These are phyloP conservation scores for Trametes sanguinea DNA, from an alignment of 768 basidiomycete species.

Conservation along the genomic window DNA sequence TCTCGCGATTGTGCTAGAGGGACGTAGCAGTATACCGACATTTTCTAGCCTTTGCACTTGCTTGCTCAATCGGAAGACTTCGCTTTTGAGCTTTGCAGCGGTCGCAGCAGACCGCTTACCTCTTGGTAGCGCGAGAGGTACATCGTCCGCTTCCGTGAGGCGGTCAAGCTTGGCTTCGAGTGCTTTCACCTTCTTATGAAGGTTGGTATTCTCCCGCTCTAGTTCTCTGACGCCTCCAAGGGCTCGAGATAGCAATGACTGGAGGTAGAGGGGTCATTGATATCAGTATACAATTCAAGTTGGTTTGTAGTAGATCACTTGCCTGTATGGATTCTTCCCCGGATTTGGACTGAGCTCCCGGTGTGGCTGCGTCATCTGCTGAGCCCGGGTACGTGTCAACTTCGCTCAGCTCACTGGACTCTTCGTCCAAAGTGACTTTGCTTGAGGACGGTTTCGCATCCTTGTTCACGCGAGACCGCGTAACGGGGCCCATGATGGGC, in stretches of 20 bases:
- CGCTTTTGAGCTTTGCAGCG: constrained; percentile 18
- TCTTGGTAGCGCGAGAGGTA: constrained; percentile 25
- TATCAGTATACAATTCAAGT: not conserved
- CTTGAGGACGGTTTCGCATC: constrained; percentile 9
- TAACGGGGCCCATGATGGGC: not conserved
- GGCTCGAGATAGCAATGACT: constrained; percentile 14
- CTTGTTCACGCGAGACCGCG: not conserved
- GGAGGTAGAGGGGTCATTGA: not conserved
- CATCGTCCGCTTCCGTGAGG: constrained; percentile 24
- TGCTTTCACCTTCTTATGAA: constrained; percentile 24
- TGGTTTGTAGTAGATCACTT: not conserved
- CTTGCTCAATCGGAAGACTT: constrained; percentile 25
- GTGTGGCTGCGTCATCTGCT: not conserved
- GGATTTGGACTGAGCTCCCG: not conserved
- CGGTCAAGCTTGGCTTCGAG: constrained; percentile 22
- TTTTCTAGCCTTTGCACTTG: constrained; percentile 31
- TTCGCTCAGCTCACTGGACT: not conserved
- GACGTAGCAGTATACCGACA: constrained; percentile 21
- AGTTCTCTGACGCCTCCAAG: constrained; percentile 15
- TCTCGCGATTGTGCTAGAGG: not conserved
- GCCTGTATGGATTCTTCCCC: too few species aligned
- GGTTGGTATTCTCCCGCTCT: constrained; percentile 15
- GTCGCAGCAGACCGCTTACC: constrained; percentile 19
- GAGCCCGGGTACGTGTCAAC: not conserved
- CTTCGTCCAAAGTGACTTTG: not conserved